phyloP scores from a whole-genome alignment of 495 filamentous ascomycete genomes.

The Wilcoxina mikolae region DNA sequence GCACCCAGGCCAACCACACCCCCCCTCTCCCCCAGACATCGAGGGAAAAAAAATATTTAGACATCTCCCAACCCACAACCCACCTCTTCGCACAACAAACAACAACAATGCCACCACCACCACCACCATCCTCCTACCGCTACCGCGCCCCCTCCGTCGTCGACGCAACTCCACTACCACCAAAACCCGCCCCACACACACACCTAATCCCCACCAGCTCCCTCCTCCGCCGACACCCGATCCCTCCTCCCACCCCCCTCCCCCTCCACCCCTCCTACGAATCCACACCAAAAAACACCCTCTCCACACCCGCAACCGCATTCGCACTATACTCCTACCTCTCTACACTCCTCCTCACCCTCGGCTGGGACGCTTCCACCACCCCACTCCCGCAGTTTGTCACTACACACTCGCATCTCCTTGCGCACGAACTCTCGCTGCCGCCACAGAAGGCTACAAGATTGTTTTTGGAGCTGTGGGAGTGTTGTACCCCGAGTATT shows the following conservation, averaged over 20 bases:
- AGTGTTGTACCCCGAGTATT: slow-evolving; percentile 1
- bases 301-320: not conserved
- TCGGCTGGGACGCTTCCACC: not conserved
- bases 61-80: not conserved
- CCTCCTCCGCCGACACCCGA: not conserved
- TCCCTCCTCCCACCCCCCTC: slow-evolving; percentile 4
- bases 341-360: not conserved
- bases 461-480: slow-evolving; percentile 2
- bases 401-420: not conserved
- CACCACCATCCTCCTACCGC: not conserved
- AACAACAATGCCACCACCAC: not conserved
- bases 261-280: slow-evolving; percentile 2
- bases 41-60: not conserved
- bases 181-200: not conserved
- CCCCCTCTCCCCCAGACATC: not conserved
- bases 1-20: not conserved
- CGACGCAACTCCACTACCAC: not conserved
- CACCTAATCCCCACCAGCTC: not conserved
- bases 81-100: not conserved
- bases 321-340: slow-evolving; percentile 6
- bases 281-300: not conserved
- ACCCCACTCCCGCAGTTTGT: not conserved
- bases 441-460: not conserved
- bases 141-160: not conserved
- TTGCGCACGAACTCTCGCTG: not conserved